Evolutionary conservation across 2,329 filamentous ascomycete genomes (phyloP).

Genomic region (Fusarium mexicanum): DNA sequence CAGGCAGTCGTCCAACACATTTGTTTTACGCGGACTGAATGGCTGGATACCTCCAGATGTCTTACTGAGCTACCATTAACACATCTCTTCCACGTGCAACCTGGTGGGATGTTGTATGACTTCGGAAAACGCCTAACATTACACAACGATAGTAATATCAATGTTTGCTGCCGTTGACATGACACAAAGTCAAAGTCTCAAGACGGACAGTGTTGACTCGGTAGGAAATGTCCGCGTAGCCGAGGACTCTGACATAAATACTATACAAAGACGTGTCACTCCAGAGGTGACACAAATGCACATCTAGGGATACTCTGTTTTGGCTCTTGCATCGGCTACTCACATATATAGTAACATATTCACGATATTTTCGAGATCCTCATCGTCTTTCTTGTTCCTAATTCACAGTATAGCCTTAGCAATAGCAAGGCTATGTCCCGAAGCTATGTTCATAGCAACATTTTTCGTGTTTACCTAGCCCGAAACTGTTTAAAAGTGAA

Average conservation of each 20-base stretch:
- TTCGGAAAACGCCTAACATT: neutral
- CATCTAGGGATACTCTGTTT: neutral
- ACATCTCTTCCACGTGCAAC: neutral
- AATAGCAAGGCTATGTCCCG: neutral
- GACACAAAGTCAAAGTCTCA: neutral
- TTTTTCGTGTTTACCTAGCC: too few species aligned
- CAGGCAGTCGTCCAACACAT: slow-evolving; percentile 7
- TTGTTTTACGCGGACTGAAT: neutral
- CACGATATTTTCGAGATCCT: neutral
- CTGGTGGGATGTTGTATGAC: neutral
- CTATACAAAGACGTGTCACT: neutral
- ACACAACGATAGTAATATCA: neutral
- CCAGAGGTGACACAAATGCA: neutral
- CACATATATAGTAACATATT: neutral
- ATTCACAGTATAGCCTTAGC: neutral
- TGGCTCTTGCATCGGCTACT: neutral
- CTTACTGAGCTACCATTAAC: neutral
- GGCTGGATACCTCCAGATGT: neutral
- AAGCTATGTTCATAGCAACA: neutral
- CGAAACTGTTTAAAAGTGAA: neutral
- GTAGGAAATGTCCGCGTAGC: neutral
- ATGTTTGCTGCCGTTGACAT: neutral
- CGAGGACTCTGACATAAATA: neutral
- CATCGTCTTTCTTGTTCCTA: neutral
- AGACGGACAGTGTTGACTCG: neutral